Evolutionary conservation across 345 rosid species (phyloP).

Genomic region (Angophora floribunda): DNA sequence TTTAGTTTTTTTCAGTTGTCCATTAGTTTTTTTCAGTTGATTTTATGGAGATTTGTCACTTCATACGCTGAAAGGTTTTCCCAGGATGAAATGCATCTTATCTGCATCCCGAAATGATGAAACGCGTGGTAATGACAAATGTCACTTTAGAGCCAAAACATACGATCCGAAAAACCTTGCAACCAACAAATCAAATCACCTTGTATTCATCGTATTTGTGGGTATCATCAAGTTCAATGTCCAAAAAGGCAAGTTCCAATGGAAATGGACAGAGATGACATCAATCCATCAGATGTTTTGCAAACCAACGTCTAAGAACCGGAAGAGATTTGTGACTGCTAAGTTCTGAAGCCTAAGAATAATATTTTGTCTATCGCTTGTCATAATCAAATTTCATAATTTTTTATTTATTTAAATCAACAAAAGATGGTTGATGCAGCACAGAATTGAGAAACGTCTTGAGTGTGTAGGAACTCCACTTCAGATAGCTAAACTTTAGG

Average conservation of each 20-base stretch:
- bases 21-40: not conserved
- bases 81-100: not conserved
- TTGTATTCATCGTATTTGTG: not conserved
- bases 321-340: not conserved
- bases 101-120: not conserved
- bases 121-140: not conserved
- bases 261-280: not conserved
- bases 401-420: not conserved
- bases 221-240: not conserved
- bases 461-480: not conserved
- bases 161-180: not conserved
- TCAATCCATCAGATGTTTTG: not conserved
- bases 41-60: too few species aligned
- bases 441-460: not conserved
- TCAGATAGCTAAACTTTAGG: not conserved
- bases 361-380: not conserved
- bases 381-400: not conserved
- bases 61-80: too few species aligned
- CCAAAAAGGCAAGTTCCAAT: not conserved
- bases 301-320: not conserved
- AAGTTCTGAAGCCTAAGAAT: not conserved
- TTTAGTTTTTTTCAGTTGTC: not conserved
- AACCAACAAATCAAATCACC: not conserved
- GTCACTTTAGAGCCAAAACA: not conserved
- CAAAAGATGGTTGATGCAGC: not conserved